A percentile compares a stretch with the other conserved stretches of the same genome.
Evolutionary conservation across 2,329 filamentous ascomycete species (phyloP).

Genomic region (Pezicula rhizophila): DNA sequence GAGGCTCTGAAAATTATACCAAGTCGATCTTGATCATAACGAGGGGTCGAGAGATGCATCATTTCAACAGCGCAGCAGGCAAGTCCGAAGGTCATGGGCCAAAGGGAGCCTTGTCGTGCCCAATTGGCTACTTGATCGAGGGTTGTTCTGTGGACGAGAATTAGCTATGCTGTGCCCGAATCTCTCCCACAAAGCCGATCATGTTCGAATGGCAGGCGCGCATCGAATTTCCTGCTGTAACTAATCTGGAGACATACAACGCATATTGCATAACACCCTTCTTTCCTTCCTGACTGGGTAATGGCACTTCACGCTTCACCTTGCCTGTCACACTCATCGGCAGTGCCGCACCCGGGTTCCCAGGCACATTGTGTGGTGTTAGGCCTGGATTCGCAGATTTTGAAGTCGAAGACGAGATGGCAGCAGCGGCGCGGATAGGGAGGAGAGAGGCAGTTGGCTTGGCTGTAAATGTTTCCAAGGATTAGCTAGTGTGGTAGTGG

Average conservation of each 20-base stretch:
- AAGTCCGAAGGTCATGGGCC: slow-evolving; percentile 84
- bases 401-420: slow-evolving; percentile 59
- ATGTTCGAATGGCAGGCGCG: too few species aligned
- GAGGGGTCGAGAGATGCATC: slow-evolving; percentile 85
- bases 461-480: slow-evolving; percentile 37
- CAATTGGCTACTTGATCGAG: slow-evolving; percentile 78
- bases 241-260: slow-evolving; percentile 53
- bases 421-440: slow-evolving; percentile 56
- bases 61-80: slow-evolving; percentile 88
- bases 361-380: slow-evolving; percentile 47
- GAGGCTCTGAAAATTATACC: slow-evolving; percentile 89
- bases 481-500: slow-evolving; percentile 20
- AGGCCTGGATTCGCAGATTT: slow-evolving; percentile 54
- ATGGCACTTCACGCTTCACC: slow-evolving; percentile 63
- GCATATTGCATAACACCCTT: slow-evolving; percentile 81
- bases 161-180: slow-evolving; percentile 4
- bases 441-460: slow-evolving; percentile 59
- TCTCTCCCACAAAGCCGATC: background rate
- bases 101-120: slow-evolving; percentile 77
- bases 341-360: slow-evolving; percentile 45
- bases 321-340: slow-evolving; percentile 42
- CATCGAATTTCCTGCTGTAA: background rate
- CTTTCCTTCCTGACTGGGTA: slow-evolving; percentile 72
- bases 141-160: slow-evolving; percentile 52
- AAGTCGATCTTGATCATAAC: slow-evolving; percentile 83